Conservation (phyloP, 768 basidiomycete genomes). For the Serendipita sp. region DNA sequence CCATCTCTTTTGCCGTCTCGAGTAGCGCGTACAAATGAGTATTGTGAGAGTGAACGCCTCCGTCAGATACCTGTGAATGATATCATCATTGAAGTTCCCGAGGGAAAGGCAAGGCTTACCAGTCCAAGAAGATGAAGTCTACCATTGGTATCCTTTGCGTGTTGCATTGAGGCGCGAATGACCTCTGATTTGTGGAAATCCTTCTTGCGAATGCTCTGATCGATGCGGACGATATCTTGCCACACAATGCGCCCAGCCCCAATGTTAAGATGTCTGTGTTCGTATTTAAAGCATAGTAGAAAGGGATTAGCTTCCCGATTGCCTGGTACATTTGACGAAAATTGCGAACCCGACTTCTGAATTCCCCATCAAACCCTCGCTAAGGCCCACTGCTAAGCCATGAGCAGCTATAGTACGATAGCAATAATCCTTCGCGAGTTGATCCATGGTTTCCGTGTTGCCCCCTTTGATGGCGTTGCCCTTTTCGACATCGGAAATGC, state of each 20-base stretch:
- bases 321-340: neutral
- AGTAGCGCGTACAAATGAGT: slow-evolving; percentile 78
- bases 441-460: slow-evolving; percentile 78
- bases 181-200: slow-evolving; percentile 65
- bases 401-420: slow-evolving; percentile 64
- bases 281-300: neutral
- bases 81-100: neutral
- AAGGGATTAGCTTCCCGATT: neutral
- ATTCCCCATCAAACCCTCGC: slow-evolving; percentile 93
- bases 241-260: slow-evolving; percentile 90
- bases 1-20: slow-evolving; percentile 73
- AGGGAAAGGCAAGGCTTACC: slow-evolving; percentile 27
- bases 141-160: slow-evolving; percentile 68
- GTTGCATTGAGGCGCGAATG: slow-evolving; percentile 58
- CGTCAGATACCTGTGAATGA: slow-evolving; percentile 60
- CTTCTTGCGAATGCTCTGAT: slow-evolving; percentile 76
- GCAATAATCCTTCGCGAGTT: slow-evolving; percentile 59
- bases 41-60: slow-evolving; percentile 95
- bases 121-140: slow-evolving; percentile 80
- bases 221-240: slow-evolving; percentile 96
- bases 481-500: slow-evolving; percentile 44
- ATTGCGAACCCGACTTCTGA: slow-evolving; percentile 80
- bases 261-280: slow-evolving; percentile 75
- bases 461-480: slow-evolving; percentile 83
- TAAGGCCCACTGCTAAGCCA: slow-evolving; percentile 82